These are phyloP conservation scores for Sabuloglossum arenarium DNA, from an alignment of 495 filamentous ascomycete species.

Conservation along the genomic window DNA sequence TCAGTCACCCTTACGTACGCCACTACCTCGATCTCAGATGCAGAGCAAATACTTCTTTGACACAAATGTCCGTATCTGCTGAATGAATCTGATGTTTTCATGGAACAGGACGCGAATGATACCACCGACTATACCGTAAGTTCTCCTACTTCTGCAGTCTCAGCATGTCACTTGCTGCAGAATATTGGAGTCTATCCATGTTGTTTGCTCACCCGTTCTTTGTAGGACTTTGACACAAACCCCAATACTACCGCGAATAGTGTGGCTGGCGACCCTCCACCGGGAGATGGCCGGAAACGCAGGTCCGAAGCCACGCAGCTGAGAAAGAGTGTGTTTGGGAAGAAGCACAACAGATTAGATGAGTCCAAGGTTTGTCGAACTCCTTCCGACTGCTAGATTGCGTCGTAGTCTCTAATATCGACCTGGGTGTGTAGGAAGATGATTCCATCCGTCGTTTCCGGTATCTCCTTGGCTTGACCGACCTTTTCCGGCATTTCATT, in stretches of 20 bases:
- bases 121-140: constrained; percentile 60
- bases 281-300: constrained; percentile 59
- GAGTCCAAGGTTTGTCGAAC: constrained; percentile 56
- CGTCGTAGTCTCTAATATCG: not conserved
- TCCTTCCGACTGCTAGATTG: not conserved
- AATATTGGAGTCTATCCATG: not conserved
- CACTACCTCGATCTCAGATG: not conserved
- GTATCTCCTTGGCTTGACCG: constrained; percentile 86
- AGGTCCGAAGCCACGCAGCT: constrained; percentile 69
- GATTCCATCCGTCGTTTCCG: constrained; percentile 89
- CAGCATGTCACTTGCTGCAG: not conserved
- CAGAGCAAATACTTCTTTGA: not conserved
- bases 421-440: constrained; percentile 45
- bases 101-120: constrained; percentile 44
- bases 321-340: constrained; percentile 76
- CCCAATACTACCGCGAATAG: constrained; percentile 83
- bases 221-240: constrained; percentile 72
- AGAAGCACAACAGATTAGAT: constrained; percentile 78
- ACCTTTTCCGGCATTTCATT: constrained; percentile 98
- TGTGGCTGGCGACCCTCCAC: constrained; percentile 45
- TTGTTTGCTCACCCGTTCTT: not conserved
- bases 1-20: not conserved
- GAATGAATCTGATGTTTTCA: not conserved
- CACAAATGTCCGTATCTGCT: not conserved
- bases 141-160: not conserved